A percentile compares a stretch with the other conserved stretches of the same genome.
phyloP scores from a whole-genome alignment of 768 basidiomycete species.

The Phanerochaete carnosa region DNA sequence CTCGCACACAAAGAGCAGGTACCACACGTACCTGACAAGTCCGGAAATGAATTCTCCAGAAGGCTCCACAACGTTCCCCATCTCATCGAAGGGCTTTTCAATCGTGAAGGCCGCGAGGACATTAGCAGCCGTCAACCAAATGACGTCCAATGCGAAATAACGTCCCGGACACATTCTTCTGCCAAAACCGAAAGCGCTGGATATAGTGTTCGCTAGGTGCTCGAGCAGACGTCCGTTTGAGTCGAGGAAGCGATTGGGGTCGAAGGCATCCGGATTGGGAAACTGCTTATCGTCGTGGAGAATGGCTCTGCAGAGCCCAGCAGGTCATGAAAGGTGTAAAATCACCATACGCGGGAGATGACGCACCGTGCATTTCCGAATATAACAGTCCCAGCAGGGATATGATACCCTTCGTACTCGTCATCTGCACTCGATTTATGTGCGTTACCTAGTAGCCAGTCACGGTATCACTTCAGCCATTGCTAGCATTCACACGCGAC shows the following conservation, averaged over 20 bases:
- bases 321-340: neutral
- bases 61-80: neutral
- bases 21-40: neutral
- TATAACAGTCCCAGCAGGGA: neutral
- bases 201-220: neutral
- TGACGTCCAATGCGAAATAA: conserved; percentile 10
- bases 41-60: neutral
- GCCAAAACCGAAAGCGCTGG: conserved; percentile 5
- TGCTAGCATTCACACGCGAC: too few relatives aligned
- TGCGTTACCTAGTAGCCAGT: neutral
- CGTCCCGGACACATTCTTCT: conserved; percentile 15
- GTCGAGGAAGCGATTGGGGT: neutral
- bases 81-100: neutral
- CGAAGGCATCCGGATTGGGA: neutral
- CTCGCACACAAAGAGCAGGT: neutral
- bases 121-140: conserved; percentile 13
- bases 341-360: neutral
- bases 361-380: neutral
- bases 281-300: neutral
- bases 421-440: neutral
- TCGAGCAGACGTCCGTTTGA: neutral
- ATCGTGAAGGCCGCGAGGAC: conserved; percentile 9
- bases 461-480: conserved; percentile 20
- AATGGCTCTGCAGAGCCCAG: neutral
- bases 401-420: neutral